Conservation (phyloP, 2,329 filamentous ascomycete genomes). For the Apiospora kogelbergensis region DNA sequence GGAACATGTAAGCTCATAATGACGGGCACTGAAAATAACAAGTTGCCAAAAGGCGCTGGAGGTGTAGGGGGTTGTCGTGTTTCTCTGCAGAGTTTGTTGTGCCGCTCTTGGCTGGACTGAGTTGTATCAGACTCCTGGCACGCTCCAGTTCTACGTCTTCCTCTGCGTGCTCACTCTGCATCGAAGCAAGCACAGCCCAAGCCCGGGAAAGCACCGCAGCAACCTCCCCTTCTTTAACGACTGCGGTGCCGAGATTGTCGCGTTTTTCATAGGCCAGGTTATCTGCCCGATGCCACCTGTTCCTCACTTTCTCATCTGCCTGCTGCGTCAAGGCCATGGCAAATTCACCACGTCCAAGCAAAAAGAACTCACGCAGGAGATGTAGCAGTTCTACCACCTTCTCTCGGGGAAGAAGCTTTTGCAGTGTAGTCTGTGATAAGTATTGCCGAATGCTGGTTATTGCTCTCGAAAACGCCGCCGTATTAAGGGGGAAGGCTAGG, state of each 20-base stretch:
- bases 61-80: background rate
- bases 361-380: conserved; percentile 81
- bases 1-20: conserved; percentile 70
- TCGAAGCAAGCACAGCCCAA: conserved; percentile 76
- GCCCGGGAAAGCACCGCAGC: conserved; percentile 73
- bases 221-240: conserved; percentile 86
- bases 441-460: conserved; percentile 77
- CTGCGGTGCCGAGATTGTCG: conserved; percentile 60
- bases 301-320: conserved; percentile 77
- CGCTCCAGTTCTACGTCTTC: conserved; percentile 84
- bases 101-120: conserved; percentile 59
- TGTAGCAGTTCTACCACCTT: conserved; percentile 76
- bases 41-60: conserved; percentile 65
- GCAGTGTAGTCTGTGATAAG: conserved; percentile 79
- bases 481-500: conserved; percentile 72
- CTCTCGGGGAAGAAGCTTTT: conserved; percentile 74
- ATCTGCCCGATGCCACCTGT: conserved; percentile 66
- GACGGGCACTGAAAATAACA: conserved; percentile 78
- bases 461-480: conserved; percentile 67
- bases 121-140: conserved; percentile 72
- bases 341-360: conserved; percentile 88
- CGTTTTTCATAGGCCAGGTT: conserved; percentile 57
- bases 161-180: conserved; percentile 68
- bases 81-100: conserved; percentile 15
- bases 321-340: conserved; percentile 82